These are phyloP conservation scores for Dioscorea zingiberensis DNA, from an alignment of 106 monocot species.

Conservation along the genomic window DNA sequence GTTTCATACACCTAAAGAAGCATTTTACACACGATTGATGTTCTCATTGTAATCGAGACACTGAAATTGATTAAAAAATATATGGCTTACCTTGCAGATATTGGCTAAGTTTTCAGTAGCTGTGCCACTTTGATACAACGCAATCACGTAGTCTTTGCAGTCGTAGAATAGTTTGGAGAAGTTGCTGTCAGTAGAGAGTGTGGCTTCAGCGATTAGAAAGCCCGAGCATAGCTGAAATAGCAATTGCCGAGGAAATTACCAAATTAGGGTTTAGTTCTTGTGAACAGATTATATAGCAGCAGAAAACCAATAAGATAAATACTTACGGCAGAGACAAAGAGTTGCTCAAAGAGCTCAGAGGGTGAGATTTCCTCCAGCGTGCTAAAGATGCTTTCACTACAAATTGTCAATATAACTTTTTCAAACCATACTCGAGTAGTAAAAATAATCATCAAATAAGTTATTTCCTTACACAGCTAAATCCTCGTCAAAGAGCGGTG, in stretches of 20 bases:
- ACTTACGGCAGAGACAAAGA: constrained; percentile 63
- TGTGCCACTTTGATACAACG: constrained; percentile 35
- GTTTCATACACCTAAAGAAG: constrained; percentile 75
- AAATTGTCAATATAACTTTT: constrained; percentile 13
- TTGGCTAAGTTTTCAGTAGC: constrained; percentile 53
- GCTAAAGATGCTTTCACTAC: constrained; percentile 69
- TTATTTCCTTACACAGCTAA: constrained; percentile 70
- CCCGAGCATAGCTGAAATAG: constrained; percentile 54
- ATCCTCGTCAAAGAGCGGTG: constrained; percentile 89
- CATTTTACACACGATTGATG: neutral
- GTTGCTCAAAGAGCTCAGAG: constrained; percentile 77
- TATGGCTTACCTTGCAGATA: constrained; percentile 64
- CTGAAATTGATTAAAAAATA: neutral
- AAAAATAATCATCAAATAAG: neutral
- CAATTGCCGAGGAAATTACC: constrained; percentile 3
- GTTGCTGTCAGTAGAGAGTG: constrained; percentile 27
- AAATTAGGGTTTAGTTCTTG: neutral
- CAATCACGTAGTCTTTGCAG: constrained; percentile 63
- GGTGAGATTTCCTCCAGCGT: constrained; percentile 67
- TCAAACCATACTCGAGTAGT: neutral
- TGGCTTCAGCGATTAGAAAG: constrained; percentile 57
- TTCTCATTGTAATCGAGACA: neutral
- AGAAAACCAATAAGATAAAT: neutral
- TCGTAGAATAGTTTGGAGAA: constrained; percentile 55
- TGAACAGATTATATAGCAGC: neutral